Evolutionary conservation across 2,329 filamentous ascomycete species (phyloP), one percentile per base, ranked within the genome.

Genomic region (Intubia oerlemansii): DNA sequence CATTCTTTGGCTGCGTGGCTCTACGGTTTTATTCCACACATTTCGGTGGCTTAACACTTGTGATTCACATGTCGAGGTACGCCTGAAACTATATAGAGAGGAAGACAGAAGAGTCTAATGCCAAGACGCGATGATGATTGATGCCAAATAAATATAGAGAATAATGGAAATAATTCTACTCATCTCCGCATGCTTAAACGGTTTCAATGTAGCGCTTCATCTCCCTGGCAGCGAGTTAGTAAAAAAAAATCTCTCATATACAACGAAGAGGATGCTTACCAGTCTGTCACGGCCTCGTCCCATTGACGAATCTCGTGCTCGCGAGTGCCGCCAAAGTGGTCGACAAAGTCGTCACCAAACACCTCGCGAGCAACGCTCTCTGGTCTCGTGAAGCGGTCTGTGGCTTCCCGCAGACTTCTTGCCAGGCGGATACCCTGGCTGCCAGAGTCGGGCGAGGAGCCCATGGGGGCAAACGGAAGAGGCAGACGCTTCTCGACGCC

Each of bases 231-330:
- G n/a, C n/a, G n/a, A n/a, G n/a, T n/a, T 21, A 21, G 19, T 21
- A 21, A 21, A 21, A 21, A 8, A 8, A 21, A n/a, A 8, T 21
- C 19, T 21, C 8, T 8, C 8, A 8, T n/a, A 21, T n/a, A 21
- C 3, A 6, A 17, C 14, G 9, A 15, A 13, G 9, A 24, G 17
- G 21, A 30, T 31, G 70, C 76, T 49, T 60, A 85, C 82, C 85
- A 95, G 50, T 95, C 88, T 13, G 88, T 95, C 5, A 95, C 85
- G 3, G 84, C 84, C 49, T 95, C 85, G 42, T 95, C 84, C 76
- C 79, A 98, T 13, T 92, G 52, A 35, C 78, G 59, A 33, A 88
- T 64, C 52, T 98, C 88, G 50, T 98, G 84, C 48, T 91, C 75
- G 38, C 88, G 66, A 12, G 85, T 92, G 11, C 88, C 88, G 10